phyloP scores from a whole-genome alignment of 129 eudicot species.

The carrot (Daucus carota) region DNA sequence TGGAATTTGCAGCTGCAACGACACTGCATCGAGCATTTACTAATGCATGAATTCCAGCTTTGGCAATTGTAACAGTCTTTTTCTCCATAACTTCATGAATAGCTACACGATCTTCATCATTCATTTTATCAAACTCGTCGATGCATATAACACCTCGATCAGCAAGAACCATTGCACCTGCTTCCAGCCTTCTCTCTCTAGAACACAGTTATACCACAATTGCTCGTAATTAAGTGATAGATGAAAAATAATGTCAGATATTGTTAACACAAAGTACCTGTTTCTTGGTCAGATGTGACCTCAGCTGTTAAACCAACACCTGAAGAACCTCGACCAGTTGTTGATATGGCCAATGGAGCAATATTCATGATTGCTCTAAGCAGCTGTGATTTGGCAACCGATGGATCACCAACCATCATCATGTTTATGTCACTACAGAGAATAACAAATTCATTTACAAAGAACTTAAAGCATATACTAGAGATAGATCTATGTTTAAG shows the following conservation, averaged over 20 bases:
- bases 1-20: slow-evolving; percentile 99
- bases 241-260: background rate
- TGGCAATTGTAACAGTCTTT: slow-evolving; percentile 98
- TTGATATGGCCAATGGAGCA: slow-evolving; percentile 94
- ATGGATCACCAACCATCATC: slow-evolving; percentile 99
- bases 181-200: slow-evolving; percentile 98
- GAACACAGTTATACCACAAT: background rate
- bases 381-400: slow-evolving; percentile 98
- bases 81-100: slow-evolving; percentile 99
- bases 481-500: background rate
- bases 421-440: slow-evolving; percentile 82
- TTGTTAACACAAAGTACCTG: slow-evolving; percentile 41
- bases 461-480: background rate
- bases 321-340: slow-evolving; percentile 98
- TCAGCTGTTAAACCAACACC: slow-evolving; percentile 99
- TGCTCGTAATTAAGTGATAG: background rate
- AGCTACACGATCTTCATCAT: slow-evolving; percentile 98
- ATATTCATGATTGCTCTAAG: slow-evolving; percentile 97
- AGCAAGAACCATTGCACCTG: slow-evolving; percentile 99
- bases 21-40: slow-evolving; percentile 99
- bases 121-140: slow-evolving; percentile 99
- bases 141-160: slow-evolving; percentile 97
- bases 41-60: slow-evolving; percentile 97
- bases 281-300: slow-evolving; percentile 97
- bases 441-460: background rate